Evolutionary conservation across 202 grass and related monocot genomes (phyloP), one percentile per base, ranked within the genome.

Genomic region (Setaria italica): DNA sequence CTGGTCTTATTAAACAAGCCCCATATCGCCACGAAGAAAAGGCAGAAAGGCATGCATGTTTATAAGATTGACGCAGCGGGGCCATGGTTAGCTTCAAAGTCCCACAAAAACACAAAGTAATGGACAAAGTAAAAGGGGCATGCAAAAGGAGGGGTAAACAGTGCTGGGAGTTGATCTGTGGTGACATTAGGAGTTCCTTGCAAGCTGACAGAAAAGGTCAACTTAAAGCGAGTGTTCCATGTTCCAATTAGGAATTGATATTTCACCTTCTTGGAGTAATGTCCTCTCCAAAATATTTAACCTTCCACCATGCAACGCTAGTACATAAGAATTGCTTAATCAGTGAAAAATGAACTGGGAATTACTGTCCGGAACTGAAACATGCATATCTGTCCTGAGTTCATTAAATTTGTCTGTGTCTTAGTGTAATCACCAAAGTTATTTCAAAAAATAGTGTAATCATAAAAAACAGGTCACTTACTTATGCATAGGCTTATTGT

Each of bases 71-170:
- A 80, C 53, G 48, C 3, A 11, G 80, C 2, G 15, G 60, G 54
- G 25, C 74, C 42, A 90, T 74, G 58, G 83, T 86, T 90, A 62
- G 79, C 84, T 87, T 90, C 72, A 53, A 83, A 90, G 84, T 9
- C 50, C 74, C 39, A 87, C 39, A 32, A 72, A 83, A 42, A 74
- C 55, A 74, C 30, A 20, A 2, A 11, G 9, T 0, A 74, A 53
- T 74, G 48, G 16, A 56, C 29, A 75, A 74, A 55, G 20, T 74
- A 20, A 90, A 81, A 83, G 79, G 48, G 19, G 53, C 80, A 80
- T 53, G 58, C 49, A 35, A 46, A 66, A 54, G 25, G 5, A 62
- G 29, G 70, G 73, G 50, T 43, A 83, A 83, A 82, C 47, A 17
- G 49, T 50, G 7, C 54, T 58, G 58, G n/a, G 67, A 58, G 14